A percentile compares a stretch with the other conserved stretches of the same genome.
These are phyloP conservation scores for Scytalidium lignicola DNA, from an alignment of 2,329 filamentous ascomycete species.

Conservation along the genomic window DNA sequence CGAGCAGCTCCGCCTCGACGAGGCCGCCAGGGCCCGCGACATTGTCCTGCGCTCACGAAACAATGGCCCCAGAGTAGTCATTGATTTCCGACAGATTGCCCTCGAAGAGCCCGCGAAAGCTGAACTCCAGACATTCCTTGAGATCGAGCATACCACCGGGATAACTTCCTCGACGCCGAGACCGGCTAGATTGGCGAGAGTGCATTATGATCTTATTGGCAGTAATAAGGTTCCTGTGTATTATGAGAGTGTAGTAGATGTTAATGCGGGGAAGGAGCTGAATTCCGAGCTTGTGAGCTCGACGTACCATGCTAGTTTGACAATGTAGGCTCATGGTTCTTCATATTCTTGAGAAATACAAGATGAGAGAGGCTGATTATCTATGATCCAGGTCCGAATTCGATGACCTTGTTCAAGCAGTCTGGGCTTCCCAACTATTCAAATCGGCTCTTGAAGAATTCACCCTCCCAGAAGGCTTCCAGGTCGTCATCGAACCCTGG, in stretches of 20 bases:
- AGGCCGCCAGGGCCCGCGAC: slow-evolving; percentile 48
- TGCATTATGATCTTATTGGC: slow-evolving; percentile 52
- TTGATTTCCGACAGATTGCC: slow-evolving; percentile 58
- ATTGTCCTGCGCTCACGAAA: slow-evolving; percentile 31
- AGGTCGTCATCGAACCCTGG: slow-evolving; percentile 49
- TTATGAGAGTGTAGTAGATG: slow-evolving; percentile 46
- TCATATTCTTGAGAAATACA: neutral
- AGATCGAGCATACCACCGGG: slow-evolving; percentile 36
- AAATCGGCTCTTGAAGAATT: slow-evolving; percentile 45
- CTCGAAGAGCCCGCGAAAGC: slow-evolving; percentile 49
- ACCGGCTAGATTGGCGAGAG: slow-evolving; percentile 45
- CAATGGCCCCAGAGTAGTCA: slow-evolving; percentile 26
- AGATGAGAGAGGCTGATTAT: neutral
- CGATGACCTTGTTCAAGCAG: slow-evolving; percentile 40
- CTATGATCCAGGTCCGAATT: slow-evolving; percentile 39
- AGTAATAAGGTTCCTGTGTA: slow-evolving; percentile 47
- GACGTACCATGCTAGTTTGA: slow-evolving; percentile 42
- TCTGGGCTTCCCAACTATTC: slow-evolving; percentile 46
- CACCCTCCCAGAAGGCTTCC: slow-evolving; percentile 48
- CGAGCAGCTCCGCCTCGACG: slow-evolving; percentile 37
- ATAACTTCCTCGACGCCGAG: slow-evolving; percentile 32
- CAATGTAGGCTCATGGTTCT: slow-evolving; percentile 29
- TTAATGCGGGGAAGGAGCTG: slow-evolving; percentile 35
- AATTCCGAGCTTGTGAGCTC: slow-evolving; percentile 42
- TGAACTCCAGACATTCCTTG: slow-evolving; percentile 43